Percentiles rank a stretch among this genome's conserved stretches.
phyloP scores from a whole-genome alignment of 1,284 basidiomycete genomes.

The Tremellales sp. region DNA sequence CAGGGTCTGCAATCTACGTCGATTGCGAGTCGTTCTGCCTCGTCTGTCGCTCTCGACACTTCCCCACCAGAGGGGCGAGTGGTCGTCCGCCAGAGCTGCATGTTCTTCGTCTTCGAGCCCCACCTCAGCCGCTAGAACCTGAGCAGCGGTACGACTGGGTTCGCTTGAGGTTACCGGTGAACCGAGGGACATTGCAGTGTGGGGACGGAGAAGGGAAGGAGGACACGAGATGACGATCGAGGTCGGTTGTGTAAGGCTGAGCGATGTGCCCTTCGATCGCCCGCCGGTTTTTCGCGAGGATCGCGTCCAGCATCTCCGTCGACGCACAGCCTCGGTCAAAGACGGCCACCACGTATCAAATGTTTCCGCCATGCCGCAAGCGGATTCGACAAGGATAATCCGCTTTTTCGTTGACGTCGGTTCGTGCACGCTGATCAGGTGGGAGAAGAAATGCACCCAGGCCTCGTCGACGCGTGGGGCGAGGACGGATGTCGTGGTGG shows the following conservation, averaged over 20 bases:
- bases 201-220: conserved; percentile 60
- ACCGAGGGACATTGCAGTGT: conserved; percentile 10
- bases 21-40: conserved; percentile 26
- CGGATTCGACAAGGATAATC: conserved; percentile 79
- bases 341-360: conserved; percentile 74
- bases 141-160: conserved; percentile 20
- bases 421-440: conserved; percentile 29
- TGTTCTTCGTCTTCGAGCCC: conserved; percentile 15
- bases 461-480: conserved; percentile 21
- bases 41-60: conserved; percentile 33
- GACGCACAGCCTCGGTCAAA: conserved; percentile 67
- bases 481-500: no score
- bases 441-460: conserved; percentile 26
- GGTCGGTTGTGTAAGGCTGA: conserved; percentile 57
- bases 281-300: no score
- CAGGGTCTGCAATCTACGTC: conserved; percentile 22
- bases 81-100: conserved; percentile 16
- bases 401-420: conserved; percentile 44
- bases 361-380: conserved; percentile 65
- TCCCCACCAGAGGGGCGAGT: conserved; percentile 32
- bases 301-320: conserved; percentile 66
- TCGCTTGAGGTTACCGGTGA: conserved; percentile 4
- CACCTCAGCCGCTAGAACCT: conserved; percentile 16
- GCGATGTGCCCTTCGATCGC: conserved; percentile 26
- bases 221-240: conserved; percentile 78